phyloP scores from a whole-genome alignment of 805 yeast species.

The Candida qinlingensis region DNA sequence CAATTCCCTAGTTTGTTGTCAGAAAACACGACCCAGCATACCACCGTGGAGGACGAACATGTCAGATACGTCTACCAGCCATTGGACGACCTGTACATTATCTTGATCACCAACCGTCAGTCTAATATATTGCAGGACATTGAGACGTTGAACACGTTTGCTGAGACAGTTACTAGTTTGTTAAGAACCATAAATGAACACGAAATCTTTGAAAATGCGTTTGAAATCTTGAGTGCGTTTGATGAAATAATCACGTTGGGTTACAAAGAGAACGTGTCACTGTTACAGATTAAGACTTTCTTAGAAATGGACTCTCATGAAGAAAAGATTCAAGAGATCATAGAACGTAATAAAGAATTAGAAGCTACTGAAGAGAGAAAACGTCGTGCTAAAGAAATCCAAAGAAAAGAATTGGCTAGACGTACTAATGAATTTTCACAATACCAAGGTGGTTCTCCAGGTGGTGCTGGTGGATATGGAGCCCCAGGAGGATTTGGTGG shows the following conservation, averaged over 20 bases:
- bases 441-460: slow-evolving; percentile 1
- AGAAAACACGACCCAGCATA: slow-evolving; percentile 71
- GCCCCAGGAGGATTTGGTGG: slow-evolving; percentile 6
- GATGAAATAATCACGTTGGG: slow-evolving; percentile 92
- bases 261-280: slow-evolving; percentile 78
- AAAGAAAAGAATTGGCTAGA: slow-evolving; percentile 67
- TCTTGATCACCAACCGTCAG: slow-evolving; percentile 82
- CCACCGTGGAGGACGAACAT: slow-evolving; percentile 87
- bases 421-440: slow-evolving; percentile 31
- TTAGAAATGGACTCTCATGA: slow-evolving; percentile 98
- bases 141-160: slow-evolving; percentile 81
- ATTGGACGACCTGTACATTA: slow-evolving; percentile 86
- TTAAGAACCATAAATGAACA: slow-evolving; percentile 71
- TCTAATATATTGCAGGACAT: slow-evolving; percentile 93
- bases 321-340: slow-evolving; percentile 96
- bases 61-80: slow-evolving; percentile 96
- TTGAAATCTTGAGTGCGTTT: slow-evolving; percentile 84
- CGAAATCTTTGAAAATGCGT: slow-evolving; percentile 78
- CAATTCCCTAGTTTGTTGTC: slow-evolving; percentile 78
- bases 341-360: slow-evolving; percentile 91
- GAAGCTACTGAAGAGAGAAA: slow-evolving; percentile 97
- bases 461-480: slow-evolving; percentile 2
- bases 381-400: slow-evolving; percentile 87
- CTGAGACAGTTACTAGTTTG: slow-evolving; percentile 73
- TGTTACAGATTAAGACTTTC: slow-evolving; percentile 80